These are phyloP conservation scores for Ustilago bromivora DNA, from an alignment of 1,284 basidiomycete species.

Conservation along the genomic window DNA sequence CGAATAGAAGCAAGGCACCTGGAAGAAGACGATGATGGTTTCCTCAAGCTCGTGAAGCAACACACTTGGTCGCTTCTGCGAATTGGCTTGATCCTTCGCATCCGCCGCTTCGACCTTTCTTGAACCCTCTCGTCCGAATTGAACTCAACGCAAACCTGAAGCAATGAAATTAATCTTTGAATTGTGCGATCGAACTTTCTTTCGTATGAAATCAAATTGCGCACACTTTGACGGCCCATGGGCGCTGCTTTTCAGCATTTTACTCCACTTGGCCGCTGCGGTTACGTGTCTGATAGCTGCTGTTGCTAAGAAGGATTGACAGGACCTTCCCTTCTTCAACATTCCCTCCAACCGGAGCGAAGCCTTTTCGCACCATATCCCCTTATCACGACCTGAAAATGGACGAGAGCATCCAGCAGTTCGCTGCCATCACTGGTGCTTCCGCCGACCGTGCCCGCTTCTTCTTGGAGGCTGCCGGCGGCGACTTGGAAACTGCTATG, in stretches of 20 bases:
- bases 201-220: constrained; percentile 2
- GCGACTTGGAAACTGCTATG: constrained; percentile 70
- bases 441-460: constrained; percentile 68
- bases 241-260: constrained; percentile 14
- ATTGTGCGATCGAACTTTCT: constrained; percentile 22
- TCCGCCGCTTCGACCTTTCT: constrained; percentile 4
- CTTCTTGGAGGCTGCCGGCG: constrained; percentile 69
- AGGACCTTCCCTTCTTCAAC: background rate
- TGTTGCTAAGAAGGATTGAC: background rate
- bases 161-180: background rate
- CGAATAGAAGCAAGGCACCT: constrained; percentile 7
- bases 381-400: constrained; percentile 30
- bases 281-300: constrained; percentile 7
- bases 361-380: background rate
- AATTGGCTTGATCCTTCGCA: constrained; percentile 20
- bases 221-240: constrained; percentile 23
- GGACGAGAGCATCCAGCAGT: constrained; percentile 62
- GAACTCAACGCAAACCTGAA: background rate
- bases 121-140: constrained; percentile 28
- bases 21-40: background rate
- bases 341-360: background rate
- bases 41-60: constrained; percentile 10
- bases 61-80: constrained; percentile 11
- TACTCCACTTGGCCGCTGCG: constrained; percentile 13
- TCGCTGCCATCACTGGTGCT: constrained; percentile 68